Base-by-base conservation (phyloP, 352 stramenopile species). In the Elongisporangium anandrum region DNA sequence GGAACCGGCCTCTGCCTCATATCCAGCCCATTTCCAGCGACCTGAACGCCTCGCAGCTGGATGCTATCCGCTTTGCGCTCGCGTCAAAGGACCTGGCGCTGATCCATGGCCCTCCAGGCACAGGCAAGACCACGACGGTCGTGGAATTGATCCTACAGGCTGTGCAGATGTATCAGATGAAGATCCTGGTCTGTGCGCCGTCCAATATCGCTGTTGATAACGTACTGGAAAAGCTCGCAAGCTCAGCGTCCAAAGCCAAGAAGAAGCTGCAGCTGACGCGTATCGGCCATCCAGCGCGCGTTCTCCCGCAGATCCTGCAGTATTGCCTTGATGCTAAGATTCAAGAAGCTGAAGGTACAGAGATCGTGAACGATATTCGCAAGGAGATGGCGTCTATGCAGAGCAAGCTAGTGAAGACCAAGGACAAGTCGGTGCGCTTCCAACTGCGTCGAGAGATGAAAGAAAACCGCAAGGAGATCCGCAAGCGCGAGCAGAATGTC, bases 171-270 rank as follows among this genome's bases (percentile, higher is more conserved):
- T 88, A 86, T 56, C 59, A 89, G 5, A 85, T 93, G 66, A 95
- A 94, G 59, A 87, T 99, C 16, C 77, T 99, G 19, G 96, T 99
- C 4, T 98, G 92, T 54, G 97, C 97, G 58, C 96, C 97, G 29
- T 99, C 94, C 49, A 99, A 99, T 77, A 96, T 99, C 39, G 97
- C 97, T 2, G 97, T 99, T 15, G 97, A 99, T 77, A 99, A 99
- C 71, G 84, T 99, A 8, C 73, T 99, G 39, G 94, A 98, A 70
- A 94, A 97, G 47, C 61, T 99, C 1, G 88, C 95, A 3, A 70
- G 55, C 23, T 68, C 73, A 7, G 52, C 55, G 45, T 61, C 84
- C 19, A 65, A 52, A 54, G 26, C 65, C 10, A 54, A 52, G 4
- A 70, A 71, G 48, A 75, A 73, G 48, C 55, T 94, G 7, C 53